Conservation (phyloP, 768 basidiomycete species). For the Aureoboletus auriporus region DNA sequence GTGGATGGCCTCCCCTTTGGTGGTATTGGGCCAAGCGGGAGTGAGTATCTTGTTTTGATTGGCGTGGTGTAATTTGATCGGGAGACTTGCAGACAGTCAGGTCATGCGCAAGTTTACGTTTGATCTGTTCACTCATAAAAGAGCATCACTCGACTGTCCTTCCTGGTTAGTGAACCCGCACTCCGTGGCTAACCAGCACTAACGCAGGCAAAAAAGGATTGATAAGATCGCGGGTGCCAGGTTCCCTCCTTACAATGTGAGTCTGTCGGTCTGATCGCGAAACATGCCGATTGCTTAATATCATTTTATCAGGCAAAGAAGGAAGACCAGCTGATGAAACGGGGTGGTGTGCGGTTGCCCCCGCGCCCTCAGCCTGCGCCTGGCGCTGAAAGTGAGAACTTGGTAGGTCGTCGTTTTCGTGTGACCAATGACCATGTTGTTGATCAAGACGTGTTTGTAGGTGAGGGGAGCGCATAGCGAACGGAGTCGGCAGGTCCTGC, state of each 20-base stretch:
- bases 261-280: not conserved
- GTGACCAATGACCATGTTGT: too few species aligned
- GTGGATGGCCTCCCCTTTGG: constrained; percentile 70
- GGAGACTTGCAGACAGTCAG: constrained; percentile 45
- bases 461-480: too few species aligned
- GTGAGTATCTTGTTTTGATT: constrained; percentile 40
- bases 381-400: constrained; percentile 8
- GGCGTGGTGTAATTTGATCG: not conserved
- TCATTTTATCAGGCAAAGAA: constrained; percentile 20
- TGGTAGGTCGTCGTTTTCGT: constrained; percentile 3
- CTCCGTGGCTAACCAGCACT: too few species aligned
- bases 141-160: constrained; percentile 45
- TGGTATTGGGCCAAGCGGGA: constrained; percentile 67
- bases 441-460: too few species aligned
- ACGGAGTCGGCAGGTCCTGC: too few species aligned
- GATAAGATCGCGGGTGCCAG: constrained; percentile 23
- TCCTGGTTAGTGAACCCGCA: constrained; percentile 22
- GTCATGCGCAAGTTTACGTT: constrained; percentile 74
- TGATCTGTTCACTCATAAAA: constrained; percentile 73
- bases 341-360: constrained; percentile 16
- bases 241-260: constrained; percentile 28
- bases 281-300: too few species aligned
- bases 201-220: constrained; percentile 8
- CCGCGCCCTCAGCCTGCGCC: constrained; percentile 17
- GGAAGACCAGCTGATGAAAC: constrained; percentile 14